These are phyloP conservation scores for Penicillium sp. DNA, from an alignment of 2,329 filamentous ascomycete genomes.

Conservation along the genomic window DNA sequence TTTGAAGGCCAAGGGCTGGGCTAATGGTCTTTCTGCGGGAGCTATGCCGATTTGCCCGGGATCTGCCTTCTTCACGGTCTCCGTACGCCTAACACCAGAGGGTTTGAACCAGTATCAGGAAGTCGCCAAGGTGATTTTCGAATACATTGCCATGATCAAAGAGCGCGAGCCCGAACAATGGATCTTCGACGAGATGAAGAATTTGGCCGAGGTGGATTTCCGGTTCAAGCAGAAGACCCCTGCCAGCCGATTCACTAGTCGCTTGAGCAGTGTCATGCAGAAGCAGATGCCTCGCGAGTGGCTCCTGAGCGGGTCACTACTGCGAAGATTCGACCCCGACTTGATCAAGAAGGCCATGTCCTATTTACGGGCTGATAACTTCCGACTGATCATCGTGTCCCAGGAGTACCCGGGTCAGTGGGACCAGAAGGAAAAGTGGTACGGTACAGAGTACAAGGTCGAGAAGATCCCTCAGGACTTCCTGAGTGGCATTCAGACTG, in stretches of 20 bases:
- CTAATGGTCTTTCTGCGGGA: constrained; percentile 76
- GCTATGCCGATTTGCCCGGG: constrained; percentile 74
- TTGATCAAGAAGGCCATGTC: constrained; percentile 70
- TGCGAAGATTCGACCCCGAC: constrained; percentile 77
- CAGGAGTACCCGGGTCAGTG: constrained; percentile 79
- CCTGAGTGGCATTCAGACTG: constrained; percentile 65
- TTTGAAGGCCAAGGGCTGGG: constrained; percentile 87
- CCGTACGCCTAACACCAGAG: constrained; percentile 77
- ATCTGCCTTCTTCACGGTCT: constrained; percentile 74
- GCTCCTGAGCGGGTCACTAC: constrained; percentile 75
- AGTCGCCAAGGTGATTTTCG: constrained; percentile 78
- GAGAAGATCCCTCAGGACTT: constrained; percentile 77
- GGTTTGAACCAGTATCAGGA: constrained; percentile 79
- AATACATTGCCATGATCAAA: constrained; percentile 83
- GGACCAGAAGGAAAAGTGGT: constrained; percentile 93
- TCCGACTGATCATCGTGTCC: constrained; percentile 78
- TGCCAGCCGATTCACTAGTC: constrained; percentile 84
- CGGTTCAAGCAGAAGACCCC: constrained; percentile 91
- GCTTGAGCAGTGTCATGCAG: constrained; percentile 84
- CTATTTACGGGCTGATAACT: constrained; percentile 80
- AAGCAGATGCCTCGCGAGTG: constrained; percentile 81
- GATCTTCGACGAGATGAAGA: constrained; percentile 91
- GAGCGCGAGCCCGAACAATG: constrained; percentile 80
- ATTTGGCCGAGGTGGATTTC: constrained; percentile 89
- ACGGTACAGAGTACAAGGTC: constrained; percentile 87